phyloP scores from a whole-genome alignment of 2,329 filamentous ascomycete genomes.

The Pseudogymnoascus sp. region DNA sequence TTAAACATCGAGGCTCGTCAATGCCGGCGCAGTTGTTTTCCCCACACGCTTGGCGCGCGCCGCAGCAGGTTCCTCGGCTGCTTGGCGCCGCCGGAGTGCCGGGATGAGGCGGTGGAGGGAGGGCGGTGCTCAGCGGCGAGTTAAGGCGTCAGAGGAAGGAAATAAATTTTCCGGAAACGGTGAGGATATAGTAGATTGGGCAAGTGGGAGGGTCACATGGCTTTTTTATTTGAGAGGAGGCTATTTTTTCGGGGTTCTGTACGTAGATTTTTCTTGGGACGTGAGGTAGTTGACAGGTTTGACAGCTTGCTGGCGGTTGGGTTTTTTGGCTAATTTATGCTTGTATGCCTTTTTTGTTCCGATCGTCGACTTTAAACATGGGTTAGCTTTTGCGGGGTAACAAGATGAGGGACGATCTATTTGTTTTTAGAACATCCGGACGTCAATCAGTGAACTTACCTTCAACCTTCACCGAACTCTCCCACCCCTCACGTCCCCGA shows the following conservation, averaged over 20 bases:
- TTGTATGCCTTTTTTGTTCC: neutral
- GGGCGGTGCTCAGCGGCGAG: neutral
- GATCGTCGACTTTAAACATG: neutral
- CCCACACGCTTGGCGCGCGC: neutral
- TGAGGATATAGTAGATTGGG: neutral
- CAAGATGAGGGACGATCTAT: neutral
- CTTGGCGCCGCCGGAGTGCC: neutral
- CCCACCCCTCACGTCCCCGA: neutral
- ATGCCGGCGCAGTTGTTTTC: neutral
- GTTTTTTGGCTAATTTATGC: neutral
- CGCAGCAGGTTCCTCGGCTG: neutral
- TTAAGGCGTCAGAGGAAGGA: neutral
- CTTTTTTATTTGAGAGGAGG: neutral
- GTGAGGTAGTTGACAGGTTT: neutral
- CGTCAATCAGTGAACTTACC: neutral
- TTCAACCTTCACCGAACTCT: neutral
- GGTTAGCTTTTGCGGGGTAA: neutral
- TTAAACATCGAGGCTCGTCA: neutral
- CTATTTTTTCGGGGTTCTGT: neutral
- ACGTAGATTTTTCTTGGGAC: neutral
- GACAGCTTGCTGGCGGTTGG: neutral
- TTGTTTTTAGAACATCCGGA: neutral
- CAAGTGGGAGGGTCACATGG: neutral
- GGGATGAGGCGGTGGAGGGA: neutral
- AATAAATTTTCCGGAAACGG: neutral